phyloP scores from a whole-genome alignment of 192 early-diverging fungal species.

The Gaertneriomyces semiglobifer region DNA sequence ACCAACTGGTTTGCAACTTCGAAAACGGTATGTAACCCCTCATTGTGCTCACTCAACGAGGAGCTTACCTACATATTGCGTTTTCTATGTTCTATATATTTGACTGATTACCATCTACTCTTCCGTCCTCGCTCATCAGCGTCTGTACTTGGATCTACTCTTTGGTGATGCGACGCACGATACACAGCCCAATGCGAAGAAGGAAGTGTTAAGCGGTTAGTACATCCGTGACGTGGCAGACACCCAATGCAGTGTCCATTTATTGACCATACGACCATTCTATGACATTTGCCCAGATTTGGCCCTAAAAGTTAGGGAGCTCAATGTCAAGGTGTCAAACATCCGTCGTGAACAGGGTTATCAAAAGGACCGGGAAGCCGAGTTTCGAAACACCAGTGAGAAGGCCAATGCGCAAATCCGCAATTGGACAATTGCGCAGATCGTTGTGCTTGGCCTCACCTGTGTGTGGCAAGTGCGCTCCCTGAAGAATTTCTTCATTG shows the following conservation, averaged over 20 bases:
- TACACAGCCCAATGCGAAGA: constrained; percentile 41
- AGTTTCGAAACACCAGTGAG: constrained; percentile 86
- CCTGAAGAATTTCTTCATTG: constrained; percentile 79
- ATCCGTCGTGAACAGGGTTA: constrained; percentile 86
- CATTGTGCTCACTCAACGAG: not conserved
- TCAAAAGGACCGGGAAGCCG: constrained; percentile 84
- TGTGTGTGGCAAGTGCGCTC: constrained; percentile 83
- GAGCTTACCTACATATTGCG: not conserved
- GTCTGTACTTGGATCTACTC: constrained; percentile 59
- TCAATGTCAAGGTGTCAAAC: constrained; percentile 75
- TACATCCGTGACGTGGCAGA: not conserved
- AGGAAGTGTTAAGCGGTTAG: constrained; percentile 40
- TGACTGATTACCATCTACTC: not conserved
- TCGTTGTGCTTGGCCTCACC: constrained; percentile 63
- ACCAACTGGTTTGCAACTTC: not conserved
- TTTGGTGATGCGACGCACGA: constrained; percentile 65
- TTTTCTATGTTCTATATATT: not conserved
- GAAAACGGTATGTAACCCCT: constrained; percentile 4
- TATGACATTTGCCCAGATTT: constrained; percentile 50
- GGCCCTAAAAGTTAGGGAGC: constrained; percentile 67
- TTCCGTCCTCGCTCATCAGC: constrained; percentile 17
- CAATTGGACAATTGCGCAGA: constrained; percentile 83
- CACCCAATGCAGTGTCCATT: not conserved
- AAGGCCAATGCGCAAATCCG: constrained; percentile 79
- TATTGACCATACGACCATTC: not conserved